These are phyloP conservation scores for Aspergillus terreus DNA, from an alignment of 2,329 filamentous ascomycete genomes.

Conservation along the genomic window DNA sequence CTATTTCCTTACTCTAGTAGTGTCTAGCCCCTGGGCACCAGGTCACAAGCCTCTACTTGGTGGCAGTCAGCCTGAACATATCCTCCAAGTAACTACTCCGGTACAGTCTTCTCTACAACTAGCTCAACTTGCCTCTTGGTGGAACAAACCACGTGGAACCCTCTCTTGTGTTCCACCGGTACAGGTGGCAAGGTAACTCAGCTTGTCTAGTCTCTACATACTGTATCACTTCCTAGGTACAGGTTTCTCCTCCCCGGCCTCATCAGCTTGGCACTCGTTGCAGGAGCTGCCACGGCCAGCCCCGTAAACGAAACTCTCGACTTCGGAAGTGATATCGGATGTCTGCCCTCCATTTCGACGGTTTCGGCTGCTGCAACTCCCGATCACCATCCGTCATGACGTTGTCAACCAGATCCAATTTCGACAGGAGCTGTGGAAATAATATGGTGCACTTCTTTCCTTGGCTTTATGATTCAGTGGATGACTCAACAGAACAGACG, in stretches of 20 bases:
- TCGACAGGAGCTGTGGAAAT: no score
- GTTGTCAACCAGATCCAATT: no score
- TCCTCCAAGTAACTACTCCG: no score
- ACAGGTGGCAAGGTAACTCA: not conserved
- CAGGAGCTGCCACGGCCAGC: not conserved
- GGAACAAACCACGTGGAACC: not conserved
- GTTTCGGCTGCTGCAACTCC: not conserved
- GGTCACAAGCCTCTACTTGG: no score
- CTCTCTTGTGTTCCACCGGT: not conserved
- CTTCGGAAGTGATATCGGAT: not conserved
- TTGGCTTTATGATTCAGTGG: no score
- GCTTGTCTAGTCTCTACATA: not conserved
- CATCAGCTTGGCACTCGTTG: not conserved
- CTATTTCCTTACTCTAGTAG: no score
- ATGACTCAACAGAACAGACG: no score
- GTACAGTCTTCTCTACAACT: not conserved
- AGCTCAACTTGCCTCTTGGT: not conserved
- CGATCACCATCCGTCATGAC: not conserved
- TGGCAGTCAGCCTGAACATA: no score
- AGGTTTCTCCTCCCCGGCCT: not conserved
- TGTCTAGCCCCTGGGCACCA: no score
- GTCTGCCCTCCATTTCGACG: not conserved
- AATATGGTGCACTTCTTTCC: no score
- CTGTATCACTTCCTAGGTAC: no score
- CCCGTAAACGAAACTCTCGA: not conserved